Evolutionary conservation across 169 alveolate genomes (phyloP).

Genomic region (Cryptosporidium viatorum): DNA sequence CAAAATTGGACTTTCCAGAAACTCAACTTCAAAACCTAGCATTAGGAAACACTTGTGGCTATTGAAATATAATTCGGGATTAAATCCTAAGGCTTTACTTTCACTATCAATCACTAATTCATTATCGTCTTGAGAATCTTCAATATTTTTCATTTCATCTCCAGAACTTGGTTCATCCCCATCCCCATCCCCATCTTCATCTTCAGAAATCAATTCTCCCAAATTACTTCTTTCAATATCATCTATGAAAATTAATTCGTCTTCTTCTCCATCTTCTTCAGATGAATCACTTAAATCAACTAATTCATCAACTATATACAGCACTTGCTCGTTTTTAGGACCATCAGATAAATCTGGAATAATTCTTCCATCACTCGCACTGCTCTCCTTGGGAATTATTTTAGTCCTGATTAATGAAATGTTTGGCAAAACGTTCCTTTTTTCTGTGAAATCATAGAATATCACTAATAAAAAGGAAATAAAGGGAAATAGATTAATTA

Average conservation of each 20-base stretch:
- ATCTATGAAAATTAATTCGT: neutral
- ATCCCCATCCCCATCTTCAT: neutral
- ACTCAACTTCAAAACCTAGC: constrained; percentile 26
- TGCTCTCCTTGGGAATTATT: neutral
- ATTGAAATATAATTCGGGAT: constrained; percentile 5
- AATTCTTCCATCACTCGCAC: neutral
- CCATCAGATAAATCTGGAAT: neutral
- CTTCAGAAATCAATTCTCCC: neutral
- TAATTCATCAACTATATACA: neutral
- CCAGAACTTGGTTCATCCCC: neutral
- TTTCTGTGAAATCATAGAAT: neutral
- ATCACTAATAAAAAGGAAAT: neutral
- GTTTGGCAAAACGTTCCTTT: neutral
- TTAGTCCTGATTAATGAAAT: neutral
- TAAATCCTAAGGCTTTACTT: neutral
- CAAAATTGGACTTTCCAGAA: constrained; percentile 19
- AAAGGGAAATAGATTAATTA: neutral
- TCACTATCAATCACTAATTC: neutral
- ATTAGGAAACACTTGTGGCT: constrained; percentile 20
- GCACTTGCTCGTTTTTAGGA: neutral
- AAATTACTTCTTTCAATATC: neutral
- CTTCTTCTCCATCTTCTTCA: neutral
- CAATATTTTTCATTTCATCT: neutral
- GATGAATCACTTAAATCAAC: neutral
- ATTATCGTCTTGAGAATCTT: neutral